Evolutionary conservation across 371 early-diverging fungal genomes (phyloP).

Genomic region (Lichtheimia ramosa): DNA sequence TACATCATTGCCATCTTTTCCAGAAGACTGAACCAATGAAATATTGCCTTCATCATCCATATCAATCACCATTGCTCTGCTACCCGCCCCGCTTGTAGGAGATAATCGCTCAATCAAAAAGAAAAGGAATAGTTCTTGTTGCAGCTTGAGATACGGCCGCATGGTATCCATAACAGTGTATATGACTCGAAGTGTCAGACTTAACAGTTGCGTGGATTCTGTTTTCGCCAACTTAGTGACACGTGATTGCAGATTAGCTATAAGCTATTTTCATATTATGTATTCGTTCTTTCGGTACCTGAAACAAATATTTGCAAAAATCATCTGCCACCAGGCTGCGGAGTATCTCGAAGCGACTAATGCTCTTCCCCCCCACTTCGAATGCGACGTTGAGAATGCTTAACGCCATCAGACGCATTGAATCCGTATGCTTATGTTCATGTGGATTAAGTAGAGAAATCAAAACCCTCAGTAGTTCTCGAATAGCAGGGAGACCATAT

Average conservation of each 20-base stretch:
- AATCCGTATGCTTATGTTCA: slow-evolving; percentile 90
- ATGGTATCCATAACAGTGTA: slow-evolving; percentile 75
- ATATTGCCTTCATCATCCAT: slow-evolving; percentile 45
- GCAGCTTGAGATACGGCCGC: slow-evolving; percentile 69
- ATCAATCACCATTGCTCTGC: slow-evolving; percentile 30
- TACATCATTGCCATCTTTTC: slow-evolving; percentile 5
- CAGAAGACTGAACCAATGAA: slow-evolving; percentile 16
- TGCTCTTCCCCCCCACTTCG: slow-evolving; percentile 81
- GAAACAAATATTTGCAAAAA: slow-evolving; percentile 84
- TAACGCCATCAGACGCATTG: slow-evolving; percentile 88
- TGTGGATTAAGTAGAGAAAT: slow-evolving; percentile 89
- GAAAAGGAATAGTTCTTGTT: slow-evolving; percentile 79
- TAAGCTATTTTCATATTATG: neutral
- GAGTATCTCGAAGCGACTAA: slow-evolving; percentile 70
- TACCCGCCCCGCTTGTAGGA: slow-evolving; percentile 43
- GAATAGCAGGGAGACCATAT: slow-evolving; percentile 84
- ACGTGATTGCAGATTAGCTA: neutral
- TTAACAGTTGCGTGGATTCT: slow-evolving; percentile 61
- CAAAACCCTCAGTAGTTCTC: slow-evolving; percentile 87
- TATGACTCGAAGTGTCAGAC: slow-evolving; percentile 66
- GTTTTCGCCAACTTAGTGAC: slow-evolving; percentile 53
- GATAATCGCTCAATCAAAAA: slow-evolving; percentile 72
- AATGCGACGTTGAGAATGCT: slow-evolving; percentile 77
- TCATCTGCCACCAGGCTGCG: slow-evolving; percentile 79
- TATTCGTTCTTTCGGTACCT: slow-evolving; percentile 40